Evolutionary conservation across 2,329 filamentous ascomycete genomes (phyloP).

Genomic region (Chalaropsis ovoidea): DNA sequence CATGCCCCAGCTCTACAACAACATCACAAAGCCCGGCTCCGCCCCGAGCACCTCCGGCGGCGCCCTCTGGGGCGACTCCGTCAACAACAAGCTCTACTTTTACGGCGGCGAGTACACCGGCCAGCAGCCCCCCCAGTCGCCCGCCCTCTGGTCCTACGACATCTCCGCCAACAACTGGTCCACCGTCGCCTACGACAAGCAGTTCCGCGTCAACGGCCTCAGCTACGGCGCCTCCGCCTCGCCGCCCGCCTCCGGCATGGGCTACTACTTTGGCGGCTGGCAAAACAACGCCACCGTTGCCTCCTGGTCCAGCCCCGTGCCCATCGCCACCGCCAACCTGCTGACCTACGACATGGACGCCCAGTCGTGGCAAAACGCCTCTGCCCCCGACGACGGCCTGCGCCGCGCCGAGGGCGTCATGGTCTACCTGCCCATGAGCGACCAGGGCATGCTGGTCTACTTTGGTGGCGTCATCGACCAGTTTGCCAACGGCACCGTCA

Average conservation of each 20-base stretch:
- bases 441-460: conserved; percentile 50
- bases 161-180: conserved; percentile 48
- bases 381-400: conserved; percentile 41
- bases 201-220: conserved; percentile 36
- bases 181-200: conserved; percentile 33
- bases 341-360: conserved; percentile 47
- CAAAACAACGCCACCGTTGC: conserved; percentile 44
- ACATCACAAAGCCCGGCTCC: conserved; percentile 48
- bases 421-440: conserved; percentile 50
- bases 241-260: conserved; percentile 44
- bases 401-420: conserved; percentile 51
- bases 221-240: conserved; percentile 49
- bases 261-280: conserved; percentile 55
- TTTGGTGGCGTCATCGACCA: conserved; percentile 46
- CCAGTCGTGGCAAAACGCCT: conserved; percentile 43
- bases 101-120: conserved; percentile 52
- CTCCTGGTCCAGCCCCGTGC: conserved; percentile 40
- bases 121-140: conserved; percentile 38
- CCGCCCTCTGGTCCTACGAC: conserved; percentile 47
- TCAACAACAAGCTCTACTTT: conserved; percentile 54
- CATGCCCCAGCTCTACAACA: conserved; percentile 46
- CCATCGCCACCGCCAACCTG: conserved; percentile 42
- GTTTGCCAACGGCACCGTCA: conserved; percentile 39
- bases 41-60: conserved; percentile 42
- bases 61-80: conserved; percentile 48